Conservation (phyloP, 768 basidiomycete species). For the Lactarius pseudohatsudake region DNA sequence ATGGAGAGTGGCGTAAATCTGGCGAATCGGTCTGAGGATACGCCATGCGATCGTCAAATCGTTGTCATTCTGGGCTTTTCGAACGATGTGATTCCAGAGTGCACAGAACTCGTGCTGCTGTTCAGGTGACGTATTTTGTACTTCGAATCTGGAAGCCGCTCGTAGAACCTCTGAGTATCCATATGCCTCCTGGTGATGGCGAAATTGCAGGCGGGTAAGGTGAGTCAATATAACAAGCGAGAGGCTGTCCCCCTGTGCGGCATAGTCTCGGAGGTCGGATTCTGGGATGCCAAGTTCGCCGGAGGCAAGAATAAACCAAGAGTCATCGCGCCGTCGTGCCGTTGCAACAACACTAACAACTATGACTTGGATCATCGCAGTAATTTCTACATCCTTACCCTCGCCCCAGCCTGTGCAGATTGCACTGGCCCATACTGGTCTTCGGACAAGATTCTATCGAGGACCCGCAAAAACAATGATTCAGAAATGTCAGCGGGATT, state of each 20-base stretch:
- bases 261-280: not conserved
- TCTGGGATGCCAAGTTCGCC: not conserved
- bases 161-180: not conserved
- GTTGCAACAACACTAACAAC: not conserved
- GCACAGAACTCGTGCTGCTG: not conserved
- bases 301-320: not conserved
- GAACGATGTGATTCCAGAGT: not conserved
- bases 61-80: not conserved
- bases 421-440: not conserved
- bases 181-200: too few relatives aligned
- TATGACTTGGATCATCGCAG: not conserved
- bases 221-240: not conserved
- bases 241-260: not conserved
- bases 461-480: not conserved
- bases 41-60: fast-evolving
- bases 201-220: not conserved
- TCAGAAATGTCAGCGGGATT: not conserved
- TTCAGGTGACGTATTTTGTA: not conserved
- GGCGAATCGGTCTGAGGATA: too few relatives aligned
- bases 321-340: not conserved
- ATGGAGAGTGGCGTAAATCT: too few relatives aligned
- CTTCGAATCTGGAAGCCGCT: not conserved
- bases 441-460: not conserved
- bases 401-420: not conserved
- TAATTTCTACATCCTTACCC: not conserved